Base-by-base conservation (phyloP, 2,329 filamentous ascomycete species). In the Ophiostoma sp. region DNA sequence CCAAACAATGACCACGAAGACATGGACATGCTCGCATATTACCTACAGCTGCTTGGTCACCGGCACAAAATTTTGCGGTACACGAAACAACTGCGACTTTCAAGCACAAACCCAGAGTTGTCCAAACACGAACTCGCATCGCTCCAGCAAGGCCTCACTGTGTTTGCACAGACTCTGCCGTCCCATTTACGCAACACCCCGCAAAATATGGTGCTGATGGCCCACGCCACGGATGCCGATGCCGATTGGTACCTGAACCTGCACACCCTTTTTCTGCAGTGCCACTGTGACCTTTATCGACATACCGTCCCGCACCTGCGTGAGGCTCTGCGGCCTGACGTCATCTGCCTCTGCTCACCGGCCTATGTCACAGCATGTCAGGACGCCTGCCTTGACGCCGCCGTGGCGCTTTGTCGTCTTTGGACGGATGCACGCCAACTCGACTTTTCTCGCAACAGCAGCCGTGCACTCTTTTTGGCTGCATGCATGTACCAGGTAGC, bases 261-360 rank as follows among this genome's bases (percentile, higher is more conserved):
- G 64, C 71, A 73, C 64, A 70, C 52, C 19, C 63, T 70, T 3
- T 55, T 61, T 8, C 36, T 69, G 50, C 63, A 69, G 52, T 69
- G 71, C 71, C 66, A 63, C 64, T 69, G 52, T 22, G 71, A 70
- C 22, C 64, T 73, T 4, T 64, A 69, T 55, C 71, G 71, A 1
- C 66, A 69, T 39, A 45, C 64, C 8, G 45, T 73, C 4, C 64
- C 71, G 3, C 50, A 57, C n/a, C 36, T 73, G 25, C 71, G 71
- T 19, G 71, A 73, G 55, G 64, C 66, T 19, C 31, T 73, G 28
- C 22, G 11, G 1, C 48, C 63, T 9, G 66, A 59, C 8, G 28
- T 39, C 4, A 33, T 63, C 19, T 3, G 50, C 25, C 15, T 6
- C n/a, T 50, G 28, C 12, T 48, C 39, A 15, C 71, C 64, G 1